These are phyloP conservation scores for Xylaria cubensis DNA, from an alignment of 495 filamentous ascomycete genomes.

Conservation along the genomic window DNA sequence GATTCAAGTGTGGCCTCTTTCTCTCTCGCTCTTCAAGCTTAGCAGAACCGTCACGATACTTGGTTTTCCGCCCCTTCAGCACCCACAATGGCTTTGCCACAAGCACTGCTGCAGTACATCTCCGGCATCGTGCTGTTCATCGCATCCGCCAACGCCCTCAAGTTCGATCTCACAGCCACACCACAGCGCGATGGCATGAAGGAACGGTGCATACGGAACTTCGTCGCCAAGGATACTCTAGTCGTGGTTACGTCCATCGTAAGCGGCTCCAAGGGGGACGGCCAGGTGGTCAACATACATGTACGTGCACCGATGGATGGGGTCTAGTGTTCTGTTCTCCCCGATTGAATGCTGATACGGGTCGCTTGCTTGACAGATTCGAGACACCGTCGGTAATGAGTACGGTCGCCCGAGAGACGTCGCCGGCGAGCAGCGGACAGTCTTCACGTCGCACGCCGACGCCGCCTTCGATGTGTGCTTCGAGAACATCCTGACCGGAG, in stretches of 20 bases:
- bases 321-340: neutral
- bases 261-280: constrained; percentile 85
- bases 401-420: constrained; percentile 91
- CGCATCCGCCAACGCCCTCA: constrained; percentile 75
- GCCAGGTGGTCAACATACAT: constrained; percentile 93
- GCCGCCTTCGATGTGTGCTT: constrained; percentile 97
- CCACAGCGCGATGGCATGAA: constrained; percentile 65
- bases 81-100: constrained; percentile 45
- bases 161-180: constrained; percentile 87
- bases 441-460: constrained; percentile 94
- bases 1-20: neutral
- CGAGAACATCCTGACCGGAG: constrained; percentile 76
- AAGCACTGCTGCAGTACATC: constrained; percentile 50
- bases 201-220: constrained; percentile 95
- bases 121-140: constrained; percentile 60
- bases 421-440: constrained; percentile 87
- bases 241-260: constrained; percentile 98
- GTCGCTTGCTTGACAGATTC: constrained; percentile 66
- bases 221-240: constrained; percentile 88
- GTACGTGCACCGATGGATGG: constrained; percentile 60
- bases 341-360: neutral
- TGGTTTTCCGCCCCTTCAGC: neutral
- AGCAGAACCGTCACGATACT: constrained; percentile 16
- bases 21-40: neutral
- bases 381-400: constrained; percentile 93